Base-by-base conservation (phyloP, 2,329 filamentous ascomycete genomes). In the Atkinsonella hypoxylon region DNA sequence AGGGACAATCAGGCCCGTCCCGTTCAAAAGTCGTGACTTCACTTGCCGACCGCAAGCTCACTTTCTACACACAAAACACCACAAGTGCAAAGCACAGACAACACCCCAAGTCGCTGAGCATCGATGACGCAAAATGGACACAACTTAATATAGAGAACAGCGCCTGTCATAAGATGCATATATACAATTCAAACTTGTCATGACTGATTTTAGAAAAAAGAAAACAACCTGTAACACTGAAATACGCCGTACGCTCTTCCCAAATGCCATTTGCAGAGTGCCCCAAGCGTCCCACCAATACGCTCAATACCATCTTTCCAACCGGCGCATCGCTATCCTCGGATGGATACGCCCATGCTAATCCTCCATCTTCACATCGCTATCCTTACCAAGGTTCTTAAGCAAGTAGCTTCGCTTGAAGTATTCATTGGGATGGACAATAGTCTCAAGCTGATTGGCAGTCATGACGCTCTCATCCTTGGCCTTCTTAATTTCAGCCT, bases 381-480 rank as follows among this genome's bases (percentile, higher is more conserved):
- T 68, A 53, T 70, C 70, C 20, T 69, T 81, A 47, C 68, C 82
- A 26, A 94, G 67, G 64, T 93, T 87, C 73, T 89, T 95, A 54
- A 98, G 71, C 58, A 94, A 62, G 66, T 89, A 97, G 64, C 89
- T 95, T 51, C 91, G 78, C 75, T 95, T 96, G 69, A 97, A 98
- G 69, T 96, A 98, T 57, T 91, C 90, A 65, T 98, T 98, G 11
- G 93, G 93, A 68, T 98, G 93, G 20, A 95, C 83, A 63, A 98
- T 95, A 0, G 91, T 97, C 68, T 97, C 91, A 41, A 95, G 74
- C 64, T 95, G 87, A 15, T 81, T 81, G 7, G 83, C 71, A 12
- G 76, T 82, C 81, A 85, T 85, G 48, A 82, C 73, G 6, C 80
- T 77, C 47, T 89, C 82, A 41, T 90, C 86, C 67, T 84, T 87